Percentiles rank a stretch among this genome's conserved stretches.
Conservation (phyloP, 768 basidiomycete genomes). For the Cystofilobasidium macerans region DNA sequence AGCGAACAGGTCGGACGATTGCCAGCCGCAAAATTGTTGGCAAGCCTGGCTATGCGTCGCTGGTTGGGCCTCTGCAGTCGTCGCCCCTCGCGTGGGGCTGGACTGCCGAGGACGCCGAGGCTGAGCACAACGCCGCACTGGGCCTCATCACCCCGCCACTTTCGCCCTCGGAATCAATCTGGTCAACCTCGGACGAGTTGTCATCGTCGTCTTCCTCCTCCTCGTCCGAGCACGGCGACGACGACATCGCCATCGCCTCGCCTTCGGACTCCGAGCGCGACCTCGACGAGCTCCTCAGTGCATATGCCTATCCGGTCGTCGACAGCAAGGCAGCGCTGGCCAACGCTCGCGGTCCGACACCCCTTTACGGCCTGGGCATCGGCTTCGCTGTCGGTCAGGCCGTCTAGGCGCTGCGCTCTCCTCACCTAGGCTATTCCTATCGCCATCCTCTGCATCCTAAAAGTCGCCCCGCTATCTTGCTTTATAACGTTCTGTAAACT, state of each 20-base stretch:
- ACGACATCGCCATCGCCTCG: conserved; percentile 6
- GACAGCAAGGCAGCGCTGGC: background rate
- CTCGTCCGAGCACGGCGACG: conserved; percentile 17
- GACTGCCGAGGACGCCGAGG: conserved; percentile 1
- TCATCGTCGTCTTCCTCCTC: background rate
- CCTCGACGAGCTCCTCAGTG: background rate
- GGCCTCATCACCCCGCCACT: background rate
- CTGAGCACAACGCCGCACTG: background rate
- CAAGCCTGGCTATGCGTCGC: background rate
- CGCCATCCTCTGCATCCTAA: too few species aligned
- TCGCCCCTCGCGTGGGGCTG: conserved; percentile 2
- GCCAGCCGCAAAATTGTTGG: background rate
- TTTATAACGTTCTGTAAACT: too few species aligned
- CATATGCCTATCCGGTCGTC: background rate
- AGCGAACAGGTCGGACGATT: too few species aligned
- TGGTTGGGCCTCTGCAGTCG: too few species aligned
- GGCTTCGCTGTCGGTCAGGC: background rate
- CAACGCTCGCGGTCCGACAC: background rate
- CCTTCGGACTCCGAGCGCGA: background rate
- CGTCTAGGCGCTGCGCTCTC: background rate
- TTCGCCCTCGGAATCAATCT: conserved; percentile 4
- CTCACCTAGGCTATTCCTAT: background rate
- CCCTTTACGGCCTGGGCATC: conserved; percentile 4
- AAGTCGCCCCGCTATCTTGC: too few species aligned
- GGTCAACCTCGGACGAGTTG: background rate